Base-by-base conservation (phyloP, 1,284 basidiomycete species). In the Taiwanofungus camphoratus region DNA sequence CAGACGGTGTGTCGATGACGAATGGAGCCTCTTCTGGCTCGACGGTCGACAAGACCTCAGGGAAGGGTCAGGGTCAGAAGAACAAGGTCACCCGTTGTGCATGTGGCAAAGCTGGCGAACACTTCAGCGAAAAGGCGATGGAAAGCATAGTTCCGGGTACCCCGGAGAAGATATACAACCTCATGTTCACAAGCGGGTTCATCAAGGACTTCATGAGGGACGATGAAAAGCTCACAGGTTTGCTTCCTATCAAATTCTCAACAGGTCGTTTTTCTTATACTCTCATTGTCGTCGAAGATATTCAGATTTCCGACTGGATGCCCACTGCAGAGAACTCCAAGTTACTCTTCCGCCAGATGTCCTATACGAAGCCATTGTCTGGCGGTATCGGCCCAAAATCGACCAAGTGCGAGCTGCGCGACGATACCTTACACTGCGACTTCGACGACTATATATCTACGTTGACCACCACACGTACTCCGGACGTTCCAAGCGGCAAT, bases 181-280 rank as follows among this genome's bases (percentile, higher is more conserved):
- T 99, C 53, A 90, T 99, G 70, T 98, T 98, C 63, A 85, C 92
- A 41, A 93, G 90, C 64, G 92, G 87, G 22, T 99, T 98, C 70
- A 88, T 94, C 61, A 94, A 93, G 62, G 85, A 89, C 24, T 99
- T 99, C 64, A 82, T 95, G 82, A 71, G 74, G 19, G 78, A 83
- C 11, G 80, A 91, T 52, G 93, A 98, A 65, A 93, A 91, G 59
- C 73, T 99, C n/a, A 68, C 76, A 36, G 92, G 93, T 93, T n/a
- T n/a, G 53, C 48, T 82, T 70, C 2, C 5, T 9, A 11, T n/a
- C 8, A 11, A 26, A 5, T 5, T 18, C 16, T 40, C 16, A 9
- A 5, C n/a, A 9, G 7, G 5, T 29, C 15, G 15, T 22, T 39
- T 5, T 16, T 13, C 32, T 21, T 12, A 19, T 20, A 19, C 6